Evolutionary conservation across 75 land plant species (phyloP).

Genomic region (Chamaecyparis obtusa): DNA sequence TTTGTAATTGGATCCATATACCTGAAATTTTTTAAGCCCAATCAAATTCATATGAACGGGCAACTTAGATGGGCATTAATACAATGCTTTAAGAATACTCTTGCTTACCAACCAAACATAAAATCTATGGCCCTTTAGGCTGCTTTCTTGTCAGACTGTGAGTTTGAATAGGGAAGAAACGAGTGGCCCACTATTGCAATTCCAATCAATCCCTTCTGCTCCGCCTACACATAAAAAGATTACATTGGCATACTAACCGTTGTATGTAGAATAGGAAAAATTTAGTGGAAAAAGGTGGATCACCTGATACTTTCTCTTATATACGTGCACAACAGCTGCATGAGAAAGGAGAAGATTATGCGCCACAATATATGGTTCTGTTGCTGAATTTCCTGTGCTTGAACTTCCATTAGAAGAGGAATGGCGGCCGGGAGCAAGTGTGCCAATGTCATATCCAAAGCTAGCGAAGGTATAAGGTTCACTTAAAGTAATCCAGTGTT

Average conservation of each 20-base stretch:
- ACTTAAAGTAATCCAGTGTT: conserved; percentile 27
- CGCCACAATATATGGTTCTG: conserved; percentile 4
- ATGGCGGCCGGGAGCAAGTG: no score
- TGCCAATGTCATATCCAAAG: neutral
- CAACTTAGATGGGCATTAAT: no score
- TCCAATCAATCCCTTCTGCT: conserved; percentile 11
- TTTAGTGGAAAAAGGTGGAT: conserved; percentile 4
- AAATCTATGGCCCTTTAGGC: conserved; percentile 19
- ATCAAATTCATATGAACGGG: no score
- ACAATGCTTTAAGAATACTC: no score
- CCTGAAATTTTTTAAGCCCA: neutral
- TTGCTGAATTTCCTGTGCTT: neutral
- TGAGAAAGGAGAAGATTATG: neutral
- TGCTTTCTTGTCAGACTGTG: conserved; percentile 18
- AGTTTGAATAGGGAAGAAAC: conserved; percentile 29
- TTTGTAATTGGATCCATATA: neutral
- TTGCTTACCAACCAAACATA: conserved; percentile 26
- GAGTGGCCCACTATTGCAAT: conserved; percentile 17
- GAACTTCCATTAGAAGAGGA: no score
- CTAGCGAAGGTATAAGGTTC: neutral
- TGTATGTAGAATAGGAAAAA: no score
- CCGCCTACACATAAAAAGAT: no score
- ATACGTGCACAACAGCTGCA: no score
- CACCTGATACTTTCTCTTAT: neutral
- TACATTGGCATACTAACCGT: no score